Conservation (phyloP, 1,284 basidiomycete species). For the Cryptococcus sp. region DNA sequence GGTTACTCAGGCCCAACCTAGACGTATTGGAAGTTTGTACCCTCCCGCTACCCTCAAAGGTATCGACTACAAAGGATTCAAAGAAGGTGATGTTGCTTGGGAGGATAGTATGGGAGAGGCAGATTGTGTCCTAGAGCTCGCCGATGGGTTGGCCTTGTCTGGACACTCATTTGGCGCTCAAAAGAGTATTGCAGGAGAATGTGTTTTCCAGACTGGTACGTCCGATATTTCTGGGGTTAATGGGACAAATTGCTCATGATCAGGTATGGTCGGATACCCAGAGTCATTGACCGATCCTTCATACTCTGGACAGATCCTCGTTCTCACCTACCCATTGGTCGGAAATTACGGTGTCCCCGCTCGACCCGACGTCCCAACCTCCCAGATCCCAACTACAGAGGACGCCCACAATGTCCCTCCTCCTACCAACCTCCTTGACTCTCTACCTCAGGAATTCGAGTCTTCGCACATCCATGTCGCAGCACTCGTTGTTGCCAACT, state of each 20-base stretch:
- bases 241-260: constrained; percentile 6
- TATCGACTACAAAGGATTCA: constrained; percentile 40
- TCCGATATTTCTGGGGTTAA: constrained; percentile 16
- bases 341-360: constrained; percentile 99
- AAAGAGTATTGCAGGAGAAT: constrained; percentile 93
- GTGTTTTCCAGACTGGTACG: constrained; percentile 98
- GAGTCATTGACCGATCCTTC: constrained; percentile 98
- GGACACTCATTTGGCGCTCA: constrained; percentile 93
- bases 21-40: constrained; percentile 37
- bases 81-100: constrained; percentile 30
- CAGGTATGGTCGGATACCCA: constrained; percentile 98
- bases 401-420: constrained; percentile 45
- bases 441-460: constrained; percentile 80
- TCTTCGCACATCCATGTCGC: constrained; percentile 91
- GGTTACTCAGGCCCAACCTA: constrained; percentile 12
- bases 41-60: constrained; percentile 45
- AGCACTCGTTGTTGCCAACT: constrained; percentile 88
- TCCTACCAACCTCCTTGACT: constrained; percentile 51
- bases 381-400: constrained; percentile 34
- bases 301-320: constrained; percentile 96
- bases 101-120: constrained; percentile 40
- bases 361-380: constrained; percentile 53
- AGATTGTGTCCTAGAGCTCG: constrained; percentile 75
- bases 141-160: constrained; percentile 81
- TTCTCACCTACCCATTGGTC: constrained; percentile 93